Evolutionary conservation across 441 rosid genomes (phyloP).

Genomic region (Erysimum pusillum): DNA sequence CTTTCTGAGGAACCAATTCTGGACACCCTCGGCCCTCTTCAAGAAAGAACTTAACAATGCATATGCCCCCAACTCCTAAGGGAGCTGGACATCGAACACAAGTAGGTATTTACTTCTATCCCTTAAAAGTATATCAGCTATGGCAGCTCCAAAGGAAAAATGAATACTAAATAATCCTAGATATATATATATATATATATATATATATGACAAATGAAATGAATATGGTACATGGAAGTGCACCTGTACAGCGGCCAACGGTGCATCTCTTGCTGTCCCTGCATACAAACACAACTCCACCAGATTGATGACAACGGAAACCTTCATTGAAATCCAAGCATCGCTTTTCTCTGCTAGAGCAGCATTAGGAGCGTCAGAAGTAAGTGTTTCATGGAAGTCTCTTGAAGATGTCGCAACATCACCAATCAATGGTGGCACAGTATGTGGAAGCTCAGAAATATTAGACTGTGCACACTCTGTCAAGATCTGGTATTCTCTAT

Average conservation of each 20-base stretch:
- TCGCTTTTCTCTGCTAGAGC: slow-evolving; percentile 51
- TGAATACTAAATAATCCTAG: slow-evolving; percentile 34
- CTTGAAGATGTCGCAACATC: slow-evolving; percentile 56
- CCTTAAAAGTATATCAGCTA: slow-evolving; percentile 29
- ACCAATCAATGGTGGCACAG: slow-evolving; percentile 66
- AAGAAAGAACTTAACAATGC: slow-evolving; percentile 25
- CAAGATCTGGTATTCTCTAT: slow-evolving; percentile 90
- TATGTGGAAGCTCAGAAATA: slow-evolving; percentile 84
- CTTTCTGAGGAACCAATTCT: slow-evolving; percentile 30
- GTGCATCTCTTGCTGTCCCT: slow-evolving; percentile 78
- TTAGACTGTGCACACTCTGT: slow-evolving; percentile 93
- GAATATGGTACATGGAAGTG: slow-evolving; percentile 38
- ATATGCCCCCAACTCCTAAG: slow-evolving; percentile 28
- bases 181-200: slow-evolving; percentile 26
- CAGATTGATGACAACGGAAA: slow-evolving; percentile 76
- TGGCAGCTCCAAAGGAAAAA: slow-evolving; percentile 15
- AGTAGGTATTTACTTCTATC: slow-evolving; percentile 18
- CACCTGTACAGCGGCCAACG: slow-evolving; percentile 92
- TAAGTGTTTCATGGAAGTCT: slow-evolving; percentile 57
- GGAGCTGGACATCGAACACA: neutral
- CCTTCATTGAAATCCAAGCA: slow-evolving; percentile 75
- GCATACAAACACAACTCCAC: slow-evolving; percentile 81
- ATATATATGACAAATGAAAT: slow-evolving; percentile 31
- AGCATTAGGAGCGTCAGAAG: slow-evolving; percentile 54
- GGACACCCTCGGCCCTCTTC: slow-evolving; percentile 12